Conservation (phyloP, 495 filamentous ascomycete genomes). For the Tuber umbilicatum region DNA sequence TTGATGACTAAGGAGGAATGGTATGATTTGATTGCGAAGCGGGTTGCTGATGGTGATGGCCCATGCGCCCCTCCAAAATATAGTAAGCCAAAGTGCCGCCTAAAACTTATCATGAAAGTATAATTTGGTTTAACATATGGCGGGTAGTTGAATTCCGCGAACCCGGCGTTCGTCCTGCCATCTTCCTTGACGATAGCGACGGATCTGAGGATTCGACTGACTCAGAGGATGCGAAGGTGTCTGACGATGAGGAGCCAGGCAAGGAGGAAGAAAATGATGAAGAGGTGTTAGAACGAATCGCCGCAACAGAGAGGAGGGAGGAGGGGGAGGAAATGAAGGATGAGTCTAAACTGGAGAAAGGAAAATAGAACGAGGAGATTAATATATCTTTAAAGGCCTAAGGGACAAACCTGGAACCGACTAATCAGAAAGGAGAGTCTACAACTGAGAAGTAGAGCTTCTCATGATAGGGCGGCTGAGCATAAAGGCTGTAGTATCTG, state of each 20-base stretch:
- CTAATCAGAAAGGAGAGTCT: neutral
- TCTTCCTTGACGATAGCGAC: constrained; percentile 75
- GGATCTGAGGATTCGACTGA: constrained; percentile 68
- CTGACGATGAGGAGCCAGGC: constrained; percentile 74
- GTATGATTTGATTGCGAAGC: constrained; percentile 89
- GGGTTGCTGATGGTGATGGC: constrained; percentile 93
- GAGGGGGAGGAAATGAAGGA: constrained; percentile 29
- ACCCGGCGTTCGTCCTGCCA: constrained; percentile 71
- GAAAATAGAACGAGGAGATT: constrained; percentile 34
- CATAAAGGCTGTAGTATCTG: neutral
- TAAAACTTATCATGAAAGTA: constrained; percentile 45
- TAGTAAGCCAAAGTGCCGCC: too few species aligned
- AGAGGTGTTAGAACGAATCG: constrained; percentile 23
- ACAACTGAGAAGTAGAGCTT: neutral
- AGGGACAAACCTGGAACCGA: constrained; percentile 19
- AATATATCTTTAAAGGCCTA: constrained; percentile 22
- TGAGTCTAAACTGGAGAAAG: constrained; percentile 25
- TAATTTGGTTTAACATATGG: constrained; percentile 50
- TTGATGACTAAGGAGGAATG: constrained; percentile 84
- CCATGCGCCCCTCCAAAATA: constrained; percentile 99
- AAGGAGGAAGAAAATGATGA: constrained; percentile 31
- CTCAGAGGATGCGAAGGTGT: constrained; percentile 81
- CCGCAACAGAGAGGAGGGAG: constrained; percentile 12
- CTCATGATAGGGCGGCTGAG: neutral
- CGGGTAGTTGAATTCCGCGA: constrained; percentile 88